Evolutionary conservation across 2,329 filamentous ascomycete species (phyloP).

Genomic region (Dendryphion nanum): DNA sequence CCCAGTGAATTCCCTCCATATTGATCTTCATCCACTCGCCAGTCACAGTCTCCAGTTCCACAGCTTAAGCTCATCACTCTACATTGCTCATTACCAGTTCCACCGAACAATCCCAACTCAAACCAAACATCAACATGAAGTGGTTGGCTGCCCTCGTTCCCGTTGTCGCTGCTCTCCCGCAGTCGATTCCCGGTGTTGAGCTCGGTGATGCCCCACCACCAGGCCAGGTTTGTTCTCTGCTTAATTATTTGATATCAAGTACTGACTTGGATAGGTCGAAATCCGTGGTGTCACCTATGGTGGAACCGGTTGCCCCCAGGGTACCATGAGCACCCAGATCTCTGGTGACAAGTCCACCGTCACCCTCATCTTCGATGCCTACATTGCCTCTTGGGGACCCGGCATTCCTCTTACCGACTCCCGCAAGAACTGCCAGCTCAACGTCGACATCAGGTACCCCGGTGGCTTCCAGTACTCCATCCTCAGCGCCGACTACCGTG

Average conservation of each 20-base stretch:
- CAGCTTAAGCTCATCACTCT: slow-evolving; percentile 16
- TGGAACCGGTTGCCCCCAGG: slow-evolving; percentile 49
- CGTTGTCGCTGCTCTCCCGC: slow-evolving; percentile 28
- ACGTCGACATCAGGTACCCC: slow-evolving; percentile 52
- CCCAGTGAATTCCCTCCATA: slow-evolving; percentile 18
- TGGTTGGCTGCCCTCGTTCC: slow-evolving; percentile 36
- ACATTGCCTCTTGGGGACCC: slow-evolving; percentile 51
- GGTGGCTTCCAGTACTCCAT: slow-evolving; percentile 55
- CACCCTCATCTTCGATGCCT: slow-evolving; percentile 54
- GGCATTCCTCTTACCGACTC: slow-evolving; percentile 43
- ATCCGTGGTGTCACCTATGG: slow-evolving; percentile 48
- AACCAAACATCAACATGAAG: slow-evolving; percentile 33
- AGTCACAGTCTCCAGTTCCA: slow-evolving; percentile 17
- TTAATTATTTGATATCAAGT: background rate
- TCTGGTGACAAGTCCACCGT: slow-evolving; percentile 46
- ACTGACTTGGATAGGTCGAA: slow-evolving; percentile 33
- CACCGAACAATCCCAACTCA: background rate
- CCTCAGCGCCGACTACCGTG: slow-evolving; percentile 53
- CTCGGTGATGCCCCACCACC: slow-evolving; percentile 28
- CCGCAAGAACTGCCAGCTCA: slow-evolving; percentile 56
- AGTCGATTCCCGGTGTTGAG: slow-evolving; percentile 12
- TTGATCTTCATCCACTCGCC: slow-evolving; percentile 32
- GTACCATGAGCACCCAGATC: slow-evolving; percentile 44
- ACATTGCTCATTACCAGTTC: slow-evolving; percentile 9
- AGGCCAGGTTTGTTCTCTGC: slow-evolving; percentile 23